These are phyloP conservation scores for Ustilago loliicola DNA, from an alignment of 1,284 basidiomycete genomes.

Conservation along the genomic window DNA sequence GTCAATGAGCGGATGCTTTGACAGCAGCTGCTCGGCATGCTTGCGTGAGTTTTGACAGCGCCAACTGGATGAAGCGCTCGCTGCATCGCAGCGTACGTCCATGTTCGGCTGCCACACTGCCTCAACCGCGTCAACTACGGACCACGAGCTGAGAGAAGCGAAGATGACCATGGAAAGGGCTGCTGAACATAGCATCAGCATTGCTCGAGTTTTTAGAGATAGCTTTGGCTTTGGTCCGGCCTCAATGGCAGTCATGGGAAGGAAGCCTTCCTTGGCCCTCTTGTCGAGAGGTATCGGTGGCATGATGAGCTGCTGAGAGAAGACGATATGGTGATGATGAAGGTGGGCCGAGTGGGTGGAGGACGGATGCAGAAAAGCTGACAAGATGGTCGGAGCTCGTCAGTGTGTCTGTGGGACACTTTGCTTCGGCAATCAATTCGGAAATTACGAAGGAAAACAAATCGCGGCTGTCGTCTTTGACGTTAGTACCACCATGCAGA, in stretches of 20 bases:
- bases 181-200: not conserved
- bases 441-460: too few species aligned
- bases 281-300: not conserved
- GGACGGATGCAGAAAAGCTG: not conserved
- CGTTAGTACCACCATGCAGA: not conserved
- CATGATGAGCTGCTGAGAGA: conserved; percentile 2
- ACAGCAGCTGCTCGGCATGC: conserved; percentile 27
- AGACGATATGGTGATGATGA: not conserved
- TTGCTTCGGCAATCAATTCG: conserved; percentile 4
- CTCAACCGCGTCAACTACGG: not conserved
- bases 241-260: not conserved
- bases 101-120: conserved; percentile 4
- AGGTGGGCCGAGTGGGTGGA: not conserved
- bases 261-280: conserved; percentile 13
- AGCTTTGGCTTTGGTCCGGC: not conserved
- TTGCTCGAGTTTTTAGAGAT: not conserved
- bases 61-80: not conserved
- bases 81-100: conserved; percentile 12
- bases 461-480: not conserved
- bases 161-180: conserved; percentile 3
- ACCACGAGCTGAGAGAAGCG: conserved; percentile 5
- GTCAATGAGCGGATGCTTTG: conserved; percentile 48
- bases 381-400: not conserved
- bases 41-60: conserved; percentile 30
- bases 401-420: not conserved